Evolutionary conservation across 805 yeast species (phyloP).

Genomic region (Lipomyces kockii): DNA sequence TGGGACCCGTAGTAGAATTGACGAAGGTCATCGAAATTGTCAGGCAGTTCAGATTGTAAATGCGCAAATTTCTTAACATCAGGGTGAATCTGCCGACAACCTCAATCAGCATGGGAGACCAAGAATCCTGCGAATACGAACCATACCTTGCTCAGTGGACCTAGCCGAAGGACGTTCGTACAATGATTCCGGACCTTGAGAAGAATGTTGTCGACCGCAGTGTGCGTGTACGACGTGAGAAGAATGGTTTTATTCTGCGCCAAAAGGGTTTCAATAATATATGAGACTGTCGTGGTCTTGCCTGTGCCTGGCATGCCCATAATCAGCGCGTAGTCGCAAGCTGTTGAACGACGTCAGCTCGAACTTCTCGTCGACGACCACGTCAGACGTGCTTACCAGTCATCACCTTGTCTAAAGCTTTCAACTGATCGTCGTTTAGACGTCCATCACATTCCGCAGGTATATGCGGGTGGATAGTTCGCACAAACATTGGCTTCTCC

Average conservation of each 20-base stretch:
- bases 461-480: neutral
- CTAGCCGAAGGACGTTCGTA: conserved; percentile 67
- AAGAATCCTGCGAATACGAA: neutral
- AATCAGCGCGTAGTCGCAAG: conserved; percentile 71
- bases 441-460: conserved; percentile 19
- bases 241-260: conserved; percentile 67
- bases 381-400: conserved; percentile 50
- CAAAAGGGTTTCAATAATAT: conserved; percentile 66
- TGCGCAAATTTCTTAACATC: conserved; percentile 55
- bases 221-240: conserved; percentile 86
- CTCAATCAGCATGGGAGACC: neutral
- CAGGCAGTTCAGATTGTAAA: conserved; percentile 19
- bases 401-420: conserved; percentile 69
- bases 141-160: conserved; percentile 52
- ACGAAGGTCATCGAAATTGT: conserved; percentile 51
- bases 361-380: neutral
- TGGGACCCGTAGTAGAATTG: conserved; percentile 58
- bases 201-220: conserved; percentile 93
- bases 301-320: conserved; percentile 99
- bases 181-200: conserved; percentile 58
- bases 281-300: conserved; percentile 86
- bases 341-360: conserved; percentile 6
- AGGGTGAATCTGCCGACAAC: conserved; percentile 56
- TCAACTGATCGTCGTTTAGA: conserved; percentile 72
- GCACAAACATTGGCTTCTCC: conserved; percentile 52